These are phyloP conservation scores for Hyphopichia burtonii DNA, from an alignment of 1,139 yeast genomes.

Conservation along the genomic window DNA sequence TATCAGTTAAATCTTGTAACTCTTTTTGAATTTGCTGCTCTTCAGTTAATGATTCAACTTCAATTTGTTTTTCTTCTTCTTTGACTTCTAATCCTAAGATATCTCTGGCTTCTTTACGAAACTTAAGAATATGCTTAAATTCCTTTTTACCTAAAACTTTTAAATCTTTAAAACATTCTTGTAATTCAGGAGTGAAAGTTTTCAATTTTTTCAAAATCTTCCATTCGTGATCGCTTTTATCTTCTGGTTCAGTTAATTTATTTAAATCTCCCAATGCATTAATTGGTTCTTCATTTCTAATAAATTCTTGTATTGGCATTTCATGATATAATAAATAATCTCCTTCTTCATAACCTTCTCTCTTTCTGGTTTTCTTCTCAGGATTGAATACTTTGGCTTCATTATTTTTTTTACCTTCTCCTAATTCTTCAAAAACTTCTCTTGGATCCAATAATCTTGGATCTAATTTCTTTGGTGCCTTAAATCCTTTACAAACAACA, in stretches of 20 bases:
- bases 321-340: conserved; percentile 78
- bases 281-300: conserved; percentile 78
- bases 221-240: conserved; percentile 70
- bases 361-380: conserved; percentile 82
- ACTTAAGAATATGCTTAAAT: conserved; percentile 76
- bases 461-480: conserved; percentile 93
- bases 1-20: conserved; percentile 68
- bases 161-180: conserved; percentile 84
- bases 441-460: conserved; percentile 89
- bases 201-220: conserved; percentile 67
- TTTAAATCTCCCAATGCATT: conserved; percentile 74
- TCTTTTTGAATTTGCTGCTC: conserved; percentile 90
- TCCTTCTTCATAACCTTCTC: conserved; percentile 98
- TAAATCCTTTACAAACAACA: conserved; percentile 93
- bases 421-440: conserved; percentile 90
- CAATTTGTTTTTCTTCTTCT: conserved; percentile 51
- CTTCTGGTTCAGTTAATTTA: conserved; percentile 51
- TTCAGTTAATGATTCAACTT: conserved; percentile 73
- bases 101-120: conserved; percentile 87
- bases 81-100: conserved; percentile 64
- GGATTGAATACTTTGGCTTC: conserved; percentile 95
- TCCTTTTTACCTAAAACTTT: conserved; percentile 93
- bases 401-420: conserved; percentile 73
- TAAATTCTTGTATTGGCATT: conserved; percentile 74
- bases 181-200: conserved; percentile 72